Base-by-base conservation (phyloP, 495 filamentous ascomycete species). In the Aspergillus hancockii region DNA sequence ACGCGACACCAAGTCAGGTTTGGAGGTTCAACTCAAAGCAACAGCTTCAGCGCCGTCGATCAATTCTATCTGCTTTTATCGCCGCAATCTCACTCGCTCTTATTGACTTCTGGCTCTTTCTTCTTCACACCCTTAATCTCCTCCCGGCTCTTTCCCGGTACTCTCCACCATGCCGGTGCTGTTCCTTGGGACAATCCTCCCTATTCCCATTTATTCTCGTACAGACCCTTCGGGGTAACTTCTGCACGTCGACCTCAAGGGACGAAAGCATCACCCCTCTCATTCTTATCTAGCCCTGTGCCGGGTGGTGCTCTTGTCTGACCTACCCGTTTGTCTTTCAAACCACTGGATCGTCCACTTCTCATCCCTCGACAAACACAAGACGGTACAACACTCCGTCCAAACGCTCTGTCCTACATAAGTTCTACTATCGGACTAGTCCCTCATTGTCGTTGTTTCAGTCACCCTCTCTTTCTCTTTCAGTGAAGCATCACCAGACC, bases 1-100 rank as follows among this genome's bases (percentile, higher is more conserved):
- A 79, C 77, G 77, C 77, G 77, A 79, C 77, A 79, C 72, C 67
- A 28, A n/a, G n/a, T n/a, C n/a, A n/a, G n/a, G 19, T 30, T 30
- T 9, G 10, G 13, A 45, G 19, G 52, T 21, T 49, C 46, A 25
- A 41, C 45, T 40, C 31, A 28, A 47, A 45, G 23, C 23, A 36
- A 31, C 36, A 49, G 34, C 52, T 52, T 54, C 52, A 41, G 12
- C 16, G 23, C 38, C 50, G 62, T 64, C 62, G 62, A 64, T 64
- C 62, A 56, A 49, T 34, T n/a, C 43, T 25, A 18, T 45, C 38
- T 50, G 22, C 32, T 52, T 23, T 23, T 45, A 45, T 45, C n/a
- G n/a, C 21, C n/a, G 43, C 19, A 47, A 45, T 45, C 19, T 14
- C 43, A 47, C 43, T 47, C 21, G 19, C 21, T 23, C 19, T 19